A percentile compares a stretch with the other conserved stretches of the same genome.
phyloP scores from a whole-genome alignment of 202 grass and related monocot species.

The Setaria viridis region DNA sequence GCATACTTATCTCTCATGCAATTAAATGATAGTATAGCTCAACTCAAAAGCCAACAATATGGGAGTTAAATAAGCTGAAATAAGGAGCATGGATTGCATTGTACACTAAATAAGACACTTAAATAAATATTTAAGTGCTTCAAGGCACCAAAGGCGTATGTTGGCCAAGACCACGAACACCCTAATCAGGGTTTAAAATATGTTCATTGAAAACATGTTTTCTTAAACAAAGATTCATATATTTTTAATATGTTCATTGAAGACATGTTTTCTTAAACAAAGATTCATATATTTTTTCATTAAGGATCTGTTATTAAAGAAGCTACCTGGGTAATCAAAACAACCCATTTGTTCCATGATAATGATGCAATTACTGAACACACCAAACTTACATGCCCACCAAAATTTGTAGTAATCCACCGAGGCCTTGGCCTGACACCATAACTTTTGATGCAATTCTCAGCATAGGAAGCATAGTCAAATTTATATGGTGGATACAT shows the following conservation, averaged over 20 bases:
- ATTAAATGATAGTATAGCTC: neutral
- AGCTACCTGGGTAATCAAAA: conserved; percentile 13
- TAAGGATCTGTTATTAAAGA: neutral
- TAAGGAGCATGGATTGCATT: neutral
- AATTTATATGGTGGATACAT: conserved; percentile 87
- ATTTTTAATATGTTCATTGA: neutral
- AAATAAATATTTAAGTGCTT: neutral
- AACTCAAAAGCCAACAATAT: neutral
- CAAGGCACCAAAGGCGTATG: neutral
- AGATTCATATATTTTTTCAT: neutral
- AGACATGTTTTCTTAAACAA: neutral
- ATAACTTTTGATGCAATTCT: conserved; percentile 65
- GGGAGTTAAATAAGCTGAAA: neutral
- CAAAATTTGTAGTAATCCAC: conserved; percentile 90
- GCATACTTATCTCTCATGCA: neutral
- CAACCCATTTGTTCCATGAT: neutral
- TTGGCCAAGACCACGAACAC: conserved; percentile 1
- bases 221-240: no score
- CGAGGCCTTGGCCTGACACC: conserved; percentile 74
- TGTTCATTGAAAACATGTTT: neutral
- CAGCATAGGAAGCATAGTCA: conserved; percentile 59
- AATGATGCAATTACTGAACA: neutral
- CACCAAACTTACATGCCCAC: conserved; percentile 82
- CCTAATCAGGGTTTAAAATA: neutral
- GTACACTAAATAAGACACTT: neutral